Percentiles rank a stretch among this genome's conserved stretches.
Conservation (phyloP, 2,329 filamentous ascomycete genomes). For the Cladosporium velox region DNA sequence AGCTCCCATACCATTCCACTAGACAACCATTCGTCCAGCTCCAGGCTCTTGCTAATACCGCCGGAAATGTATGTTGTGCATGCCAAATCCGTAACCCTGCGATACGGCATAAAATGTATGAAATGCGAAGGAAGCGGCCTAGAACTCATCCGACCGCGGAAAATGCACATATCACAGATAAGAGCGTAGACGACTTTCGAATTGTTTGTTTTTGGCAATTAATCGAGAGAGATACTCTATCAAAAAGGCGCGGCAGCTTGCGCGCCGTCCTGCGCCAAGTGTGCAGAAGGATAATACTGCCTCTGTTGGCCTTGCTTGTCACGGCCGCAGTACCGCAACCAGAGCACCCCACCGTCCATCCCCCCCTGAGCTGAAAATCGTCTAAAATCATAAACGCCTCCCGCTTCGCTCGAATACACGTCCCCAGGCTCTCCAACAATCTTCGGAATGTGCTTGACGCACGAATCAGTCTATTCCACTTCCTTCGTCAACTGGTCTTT, state of each 20-base stretch:
- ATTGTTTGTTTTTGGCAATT: conserved; percentile 14
- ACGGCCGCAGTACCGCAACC: not conserved
- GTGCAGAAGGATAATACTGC: conserved; percentile 3
- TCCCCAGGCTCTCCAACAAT: conserved; percentile 7
- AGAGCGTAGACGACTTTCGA: conserved; percentile 2
- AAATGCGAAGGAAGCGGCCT: not conserved
- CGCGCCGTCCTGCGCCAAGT: not conserved
- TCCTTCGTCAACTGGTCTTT: conserved; percentile 15
- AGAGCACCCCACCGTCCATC: not conserved
- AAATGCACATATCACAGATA: not conserved
- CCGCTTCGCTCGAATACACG: conserved; percentile 11
- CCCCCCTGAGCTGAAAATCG: not conserved
- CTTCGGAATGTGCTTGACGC: conserved; percentile 11
- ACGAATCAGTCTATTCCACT: conserved; percentile 20
- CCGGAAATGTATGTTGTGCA: not conserved
- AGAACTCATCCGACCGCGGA: not conserved
- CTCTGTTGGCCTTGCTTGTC: not conserved
- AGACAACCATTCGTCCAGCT: not conserved
- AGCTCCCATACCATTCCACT: conserved; percentile 14
- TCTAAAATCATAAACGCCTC: conserved; percentile 10
- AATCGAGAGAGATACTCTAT: conserved; percentile 6
- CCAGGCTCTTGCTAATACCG: not conserved
- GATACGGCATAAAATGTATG: not conserved
- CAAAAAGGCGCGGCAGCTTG: conserved; percentile 4
- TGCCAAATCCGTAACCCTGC: not conserved